These are phyloP conservation scores for Pleomassaria siparia DNA, from an alignment of 2,329 filamentous ascomycete genomes.

Conservation along the genomic window DNA sequence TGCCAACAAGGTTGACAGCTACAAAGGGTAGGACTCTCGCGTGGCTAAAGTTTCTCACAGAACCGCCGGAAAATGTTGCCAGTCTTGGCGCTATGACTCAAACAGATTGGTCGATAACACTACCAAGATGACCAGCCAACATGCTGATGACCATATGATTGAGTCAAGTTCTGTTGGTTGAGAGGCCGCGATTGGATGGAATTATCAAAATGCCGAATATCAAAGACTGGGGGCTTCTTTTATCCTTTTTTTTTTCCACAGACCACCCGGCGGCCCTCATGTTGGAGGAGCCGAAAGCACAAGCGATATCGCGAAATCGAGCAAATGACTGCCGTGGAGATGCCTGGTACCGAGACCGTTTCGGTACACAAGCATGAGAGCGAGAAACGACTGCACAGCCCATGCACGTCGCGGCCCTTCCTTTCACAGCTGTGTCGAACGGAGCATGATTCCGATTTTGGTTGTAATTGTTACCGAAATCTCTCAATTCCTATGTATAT, in stretches of 20 bases:
- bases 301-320: neutral
- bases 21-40: slow-evolving; percentile 1
- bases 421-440: neutral
- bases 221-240: neutral
- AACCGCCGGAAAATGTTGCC: neutral
- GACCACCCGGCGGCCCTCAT: no score
- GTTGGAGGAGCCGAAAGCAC: slow-evolving; percentile 1
- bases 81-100: neutral
- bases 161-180: neutral
- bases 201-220: neutral
- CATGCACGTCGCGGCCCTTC: neutral
- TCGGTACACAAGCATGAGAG: neutral
- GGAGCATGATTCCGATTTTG: neutral
- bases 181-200: neutral
- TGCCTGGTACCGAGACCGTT: slow-evolving; percentile 1
- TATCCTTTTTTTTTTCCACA: neutral
- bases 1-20: neutral
- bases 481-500: neutral
- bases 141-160: neutral
- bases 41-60: slow-evolving; percentile 3
- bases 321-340: neutral
- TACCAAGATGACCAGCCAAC: neutral
- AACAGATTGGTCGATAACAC: neutral
- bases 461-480: neutral
- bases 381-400: neutral